Base-by-base conservation (phyloP, 176 grass and related monocot species). In the Otatea glauca region DNA sequence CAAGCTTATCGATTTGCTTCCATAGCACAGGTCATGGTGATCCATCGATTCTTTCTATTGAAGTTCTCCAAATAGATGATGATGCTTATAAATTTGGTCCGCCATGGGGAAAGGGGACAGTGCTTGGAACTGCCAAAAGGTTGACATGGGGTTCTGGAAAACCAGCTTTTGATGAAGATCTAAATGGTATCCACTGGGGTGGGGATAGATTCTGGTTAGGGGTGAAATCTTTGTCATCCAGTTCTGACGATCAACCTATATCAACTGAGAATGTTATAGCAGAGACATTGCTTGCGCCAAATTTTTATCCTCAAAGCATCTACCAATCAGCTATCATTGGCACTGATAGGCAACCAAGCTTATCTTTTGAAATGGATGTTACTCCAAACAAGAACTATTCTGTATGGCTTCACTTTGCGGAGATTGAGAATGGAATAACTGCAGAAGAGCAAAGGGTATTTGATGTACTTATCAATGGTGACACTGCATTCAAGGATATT, bases 301-400 rank as follows among this genome's bases (percentile, higher is more conserved):
- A 96, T 75, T 99, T 94, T 83, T 99, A 96, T 79, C 88, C 96
- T 53, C 90, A 92, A 72, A 70, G 72, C 34, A 81, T 99, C 27
- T 99, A 99, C 70, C 93, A 96, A 81, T 99, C 91, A 67, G 91
- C 96, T 68, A 91, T 96, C 20, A 78, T 96, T 55, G 88, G 96
- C 29, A 92, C 90, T 50, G 91, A 94, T 81, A 86, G 60, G 76
- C 89, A 99, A 53, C 84, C 96, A 4, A 76, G 72, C 54, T 82
- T 99, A 66, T 86, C 89, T 49, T 96, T 96, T 60, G 89, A 96
- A 88, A 92, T 99, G 77, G 93, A 99, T 79, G 93, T 96, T 17
- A 91, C 94, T 48, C 96, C 96, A 9, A 99, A 94, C 66, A 99
- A 92, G 72, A 99, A 99, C 76, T 99, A 99, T 81, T 99, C 93